phyloP scores from a whole-genome alignment of 164 flowering plant genomes.

The Magnolia sinica region DNA sequence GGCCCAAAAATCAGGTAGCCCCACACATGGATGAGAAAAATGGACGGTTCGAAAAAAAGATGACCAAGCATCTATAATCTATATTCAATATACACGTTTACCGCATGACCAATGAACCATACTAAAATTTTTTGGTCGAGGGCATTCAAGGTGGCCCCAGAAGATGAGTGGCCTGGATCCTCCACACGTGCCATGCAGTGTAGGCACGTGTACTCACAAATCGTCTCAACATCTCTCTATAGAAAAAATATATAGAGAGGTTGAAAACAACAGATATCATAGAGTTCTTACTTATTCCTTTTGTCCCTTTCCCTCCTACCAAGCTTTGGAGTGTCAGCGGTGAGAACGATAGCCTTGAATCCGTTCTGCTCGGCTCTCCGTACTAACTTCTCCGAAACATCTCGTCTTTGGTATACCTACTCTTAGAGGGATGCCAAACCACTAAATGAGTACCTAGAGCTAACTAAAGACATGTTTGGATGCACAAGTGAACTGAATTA shows the following conservation, averaged over 20 bases:
- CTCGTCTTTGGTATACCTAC: conserved; percentile 66
- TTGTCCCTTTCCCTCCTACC: conserved; percentile 84
- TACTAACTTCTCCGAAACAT: conserved; percentile 56
- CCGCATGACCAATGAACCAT: not conserved
- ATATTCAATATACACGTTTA: not conserved
- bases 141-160: not conserved
- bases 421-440: conserved; percentile 1
- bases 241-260: not conserved
- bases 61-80: not conserved
- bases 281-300: conserved; percentile 50
- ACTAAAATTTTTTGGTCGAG: too few species aligned
- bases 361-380: conserved; percentile 83
- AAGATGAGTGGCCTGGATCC: not conserved
- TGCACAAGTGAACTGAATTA: not conserved
- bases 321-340: conserved; percentile 68
- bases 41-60: not conserved
- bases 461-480: not conserved
- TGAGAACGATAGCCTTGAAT: conserved; percentile 74
- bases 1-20: not conserved
- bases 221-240: too few species aligned
- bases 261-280: not conserved
- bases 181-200: too few species aligned
- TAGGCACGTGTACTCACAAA: too few species aligned
- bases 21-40: not conserved
- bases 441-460: not conserved